phyloP scores from a whole-genome alignment of 2,329 filamentous ascomycete genomes.

The Aspergillus pseudoviridinutans region DNA sequence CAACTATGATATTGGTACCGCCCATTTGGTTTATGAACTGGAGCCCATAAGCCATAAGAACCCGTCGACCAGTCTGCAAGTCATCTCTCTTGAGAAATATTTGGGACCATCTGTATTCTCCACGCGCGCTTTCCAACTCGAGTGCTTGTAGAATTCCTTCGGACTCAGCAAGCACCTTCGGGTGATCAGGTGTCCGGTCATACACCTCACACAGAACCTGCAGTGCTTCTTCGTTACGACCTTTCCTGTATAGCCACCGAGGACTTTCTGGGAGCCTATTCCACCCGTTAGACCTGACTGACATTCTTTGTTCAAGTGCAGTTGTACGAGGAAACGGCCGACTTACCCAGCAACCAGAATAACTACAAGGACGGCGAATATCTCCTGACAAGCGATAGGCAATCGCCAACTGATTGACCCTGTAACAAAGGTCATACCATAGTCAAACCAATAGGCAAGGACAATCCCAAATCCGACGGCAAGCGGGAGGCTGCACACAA shows the following conservation, averaged over 20 bases:
- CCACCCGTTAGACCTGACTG: slow-evolving; percentile 11
- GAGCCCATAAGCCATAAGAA: slow-evolving; percentile 47
- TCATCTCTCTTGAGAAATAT: slow-evolving; percentile 42
- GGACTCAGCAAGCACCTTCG: slow-evolving; percentile 27
- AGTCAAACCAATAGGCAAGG: slow-evolving; percentile 32
- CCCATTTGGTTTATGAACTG: slow-evolving; percentile 50
- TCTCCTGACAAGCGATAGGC: slow-evolving; percentile 45
- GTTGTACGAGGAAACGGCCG: neutral
- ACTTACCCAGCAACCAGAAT: slow-evolving; percentile 31
- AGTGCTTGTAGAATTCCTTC: slow-evolving; percentile 43
- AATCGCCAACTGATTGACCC: slow-evolving; percentile 46
- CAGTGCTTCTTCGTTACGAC: slow-evolving; percentile 28
- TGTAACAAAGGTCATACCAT: slow-evolving; percentile 34
- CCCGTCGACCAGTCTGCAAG: slow-evolving; percentile 41
- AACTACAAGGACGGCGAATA: slow-evolving; percentile 42
- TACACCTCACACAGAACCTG: slow-evolving; percentile 27
- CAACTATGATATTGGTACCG: slow-evolving; percentile 47
- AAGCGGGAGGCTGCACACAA: slow-evolving; percentile 41
- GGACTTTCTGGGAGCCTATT: slow-evolving; percentile 37
- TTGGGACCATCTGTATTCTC: slow-evolving; percentile 37
- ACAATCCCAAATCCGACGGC: slow-evolving; percentile 39
- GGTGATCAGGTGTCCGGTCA: slow-evolving; percentile 18
- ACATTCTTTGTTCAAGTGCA: neutral
- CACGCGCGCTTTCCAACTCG: slow-evolving; percentile 34
- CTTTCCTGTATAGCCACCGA: slow-evolving; percentile 44